These are phyloP conservation scores for Aspergillus awamori DNA, from an alignment of 2,329 filamentous ascomycete genomes.

Conservation along the genomic window DNA sequence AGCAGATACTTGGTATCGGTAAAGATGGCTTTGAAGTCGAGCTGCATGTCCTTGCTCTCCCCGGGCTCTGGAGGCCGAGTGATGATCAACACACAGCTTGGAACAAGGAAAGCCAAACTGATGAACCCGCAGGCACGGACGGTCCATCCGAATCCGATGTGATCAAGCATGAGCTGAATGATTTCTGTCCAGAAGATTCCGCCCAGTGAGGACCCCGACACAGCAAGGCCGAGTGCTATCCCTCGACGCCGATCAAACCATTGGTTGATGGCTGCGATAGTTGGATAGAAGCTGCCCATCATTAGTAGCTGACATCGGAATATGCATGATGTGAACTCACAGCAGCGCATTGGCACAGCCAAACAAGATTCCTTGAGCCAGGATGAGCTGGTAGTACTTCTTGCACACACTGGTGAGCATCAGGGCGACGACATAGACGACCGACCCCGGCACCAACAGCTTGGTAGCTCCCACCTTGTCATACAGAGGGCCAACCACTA, in stretches of 20 bases:
- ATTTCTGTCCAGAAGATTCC: neutral
- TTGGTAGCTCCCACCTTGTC: neutral
- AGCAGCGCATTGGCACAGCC: neutral
- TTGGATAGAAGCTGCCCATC: neutral
- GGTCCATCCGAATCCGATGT: neutral
- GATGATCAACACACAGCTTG: neutral
- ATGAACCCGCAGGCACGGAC: neutral
- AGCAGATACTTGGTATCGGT: no score
- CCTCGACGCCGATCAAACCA: neutral
- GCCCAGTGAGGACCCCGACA: conserved; percentile 1
- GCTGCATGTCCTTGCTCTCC: no score
- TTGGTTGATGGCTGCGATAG: neutral
- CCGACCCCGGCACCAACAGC: neutral
- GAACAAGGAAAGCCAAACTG: neutral
- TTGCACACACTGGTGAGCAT: conserved; percentile 4
- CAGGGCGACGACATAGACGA: neutral
- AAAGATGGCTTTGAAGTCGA: no score
- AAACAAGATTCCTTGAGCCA: conserved; percentile 6
- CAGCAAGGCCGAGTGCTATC: neutral
- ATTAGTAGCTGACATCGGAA: neutral
- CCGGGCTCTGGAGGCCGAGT: no score
- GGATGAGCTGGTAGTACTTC: conserved; percentile 8
- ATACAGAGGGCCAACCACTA: neutral
- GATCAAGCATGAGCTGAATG: neutral
- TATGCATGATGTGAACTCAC: no score